Evolutionary conservation across 2,329 filamentous ascomycete genomes (phyloP).

Genomic region (Ceratocystis eucalypticola): DNA sequence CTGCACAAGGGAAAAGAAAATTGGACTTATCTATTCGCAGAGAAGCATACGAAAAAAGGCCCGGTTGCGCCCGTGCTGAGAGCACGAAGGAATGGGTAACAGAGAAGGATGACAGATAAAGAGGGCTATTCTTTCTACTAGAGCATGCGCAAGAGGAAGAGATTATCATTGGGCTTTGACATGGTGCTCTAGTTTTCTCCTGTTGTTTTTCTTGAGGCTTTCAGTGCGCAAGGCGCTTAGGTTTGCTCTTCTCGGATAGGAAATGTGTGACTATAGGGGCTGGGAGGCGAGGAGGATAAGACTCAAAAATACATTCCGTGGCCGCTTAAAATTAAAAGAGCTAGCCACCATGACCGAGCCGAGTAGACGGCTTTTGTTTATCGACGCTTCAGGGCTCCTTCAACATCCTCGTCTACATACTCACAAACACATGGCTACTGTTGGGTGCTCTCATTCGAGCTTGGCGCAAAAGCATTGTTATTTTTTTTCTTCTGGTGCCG

Average conservation of each 20-base stretch:
- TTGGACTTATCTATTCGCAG: not conserved
- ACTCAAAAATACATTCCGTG: not conserved
- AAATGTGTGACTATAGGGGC: not conserved
- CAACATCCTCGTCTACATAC: not conserved
- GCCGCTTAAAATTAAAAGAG: no score
- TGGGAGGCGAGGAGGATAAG: not conserved
- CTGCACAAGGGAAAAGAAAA: not conserved
- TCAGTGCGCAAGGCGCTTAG: not conserved
- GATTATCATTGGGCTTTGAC: not conserved
- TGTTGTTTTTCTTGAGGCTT: not conserved
- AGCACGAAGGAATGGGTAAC: not conserved
- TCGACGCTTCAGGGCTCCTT: not conserved
- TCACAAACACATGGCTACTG: not conserved
- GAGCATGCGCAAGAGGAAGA: not conserved
- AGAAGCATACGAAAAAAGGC: not conserved
- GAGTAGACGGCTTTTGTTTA: not conserved
- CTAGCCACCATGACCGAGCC: no score
- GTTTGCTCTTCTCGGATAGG: not conserved
- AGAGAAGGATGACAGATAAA: constrained; percentile 8
- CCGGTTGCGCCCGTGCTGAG: constrained; percentile 1
- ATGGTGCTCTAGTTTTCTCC: not conserved
- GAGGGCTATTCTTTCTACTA: constrained; percentile 3
- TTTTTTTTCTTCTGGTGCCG: not conserved
- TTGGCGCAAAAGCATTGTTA: not conserved
- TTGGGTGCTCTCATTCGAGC: not conserved